Evolutionary conservation across 768 basidiomycete genomes (phyloP), one percentile per base, ranked within the genome.

Genomic region (Tubosaeta sp.): DNA sequence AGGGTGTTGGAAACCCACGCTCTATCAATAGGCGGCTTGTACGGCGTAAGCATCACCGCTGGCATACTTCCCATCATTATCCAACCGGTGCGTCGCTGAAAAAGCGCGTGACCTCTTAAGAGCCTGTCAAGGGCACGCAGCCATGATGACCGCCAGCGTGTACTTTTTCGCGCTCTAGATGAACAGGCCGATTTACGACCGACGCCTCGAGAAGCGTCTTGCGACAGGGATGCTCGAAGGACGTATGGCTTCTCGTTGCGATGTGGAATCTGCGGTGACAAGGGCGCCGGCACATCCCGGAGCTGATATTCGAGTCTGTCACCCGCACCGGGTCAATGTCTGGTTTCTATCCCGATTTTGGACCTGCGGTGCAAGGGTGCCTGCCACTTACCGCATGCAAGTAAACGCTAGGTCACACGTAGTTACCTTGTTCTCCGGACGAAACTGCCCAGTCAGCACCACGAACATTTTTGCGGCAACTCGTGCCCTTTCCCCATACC

Each of bases 11-110:
- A 53, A 31, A 25, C 55, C 44, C 39, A 27, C 27, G 53, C 48
- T 30, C 51, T 55, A 41, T 52, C 49, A 21, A 53, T 45, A 29
- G 46, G 8, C 19, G 13, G 12, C 21, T 39, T 11, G 18, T 38
- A 21, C 10, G 11, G n/a, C n/a, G n/a, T 18, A 11, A 38, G 19
- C 19, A 38, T 38, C 19, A 38, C 36, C 19, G 19, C 19, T 38
- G 19, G 11, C 10, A n/a, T 11, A 40, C 4, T 24, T 24, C 11
- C 12, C 39, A 41, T 41, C 22, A 14, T 41, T n/a, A 11, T 13
- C 31, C 51, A 49, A 56, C 48, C 32, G 51, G 47, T 2, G 49
- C 42, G 6, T 39, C 32, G n/a, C 44, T 34, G 42, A 55, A 53
- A 9, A 52, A 47, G 12, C 35, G 46, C 8, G 13, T 44, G 24